Percentiles rank a stretch among this genome's conserved stretches.
These are phyloP conservation scores for Fusarium multiceps DNA, from an alignment of 2,329 filamentous ascomycete species.

Conservation along the genomic window DNA sequence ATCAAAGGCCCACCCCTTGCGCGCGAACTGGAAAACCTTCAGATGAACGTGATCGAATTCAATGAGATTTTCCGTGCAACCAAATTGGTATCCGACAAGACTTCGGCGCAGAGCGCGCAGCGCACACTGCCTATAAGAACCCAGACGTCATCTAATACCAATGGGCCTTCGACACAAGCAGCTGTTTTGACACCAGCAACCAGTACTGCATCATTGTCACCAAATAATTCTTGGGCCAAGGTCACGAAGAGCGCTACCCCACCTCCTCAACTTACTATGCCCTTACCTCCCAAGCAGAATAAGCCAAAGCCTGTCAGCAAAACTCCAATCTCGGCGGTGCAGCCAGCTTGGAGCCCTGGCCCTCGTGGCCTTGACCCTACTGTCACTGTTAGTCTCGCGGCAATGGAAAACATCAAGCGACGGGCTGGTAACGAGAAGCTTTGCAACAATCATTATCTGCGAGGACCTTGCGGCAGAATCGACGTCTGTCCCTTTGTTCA, in stretches of 20 bases:
- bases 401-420: slow-evolving; percentile 67
- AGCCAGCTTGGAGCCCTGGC: slow-evolving; percentile 63
- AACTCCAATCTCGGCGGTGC: slow-evolving; percentile 27
- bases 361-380: slow-evolving; percentile 65
- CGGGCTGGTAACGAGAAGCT: slow-evolving; percentile 66
- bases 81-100: slow-evolving; percentile 57
- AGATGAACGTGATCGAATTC: slow-evolving; percentile 60
- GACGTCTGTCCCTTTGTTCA: slow-evolving; percentile 69
- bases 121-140: slow-evolving; percentile 4
- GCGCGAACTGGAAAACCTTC: slow-evolving; percentile 61
- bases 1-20: slow-evolving; percentile 65
- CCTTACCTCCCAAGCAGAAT: slow-evolving; percentile 50
- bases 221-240: slow-evolving; percentile 49
- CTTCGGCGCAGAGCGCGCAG: background rate
- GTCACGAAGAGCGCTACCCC: slow-evolving; percentile 56
- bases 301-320: slow-evolving; percentile 40
- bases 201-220: slow-evolving; percentile 42
- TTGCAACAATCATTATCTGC: slow-evolving; percentile 71
- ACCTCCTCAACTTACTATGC: slow-evolving; percentile 54
- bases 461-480: slow-evolving; percentile 66
- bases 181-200: slow-evolving; percentile 42
- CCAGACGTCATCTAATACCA: slow-evolving; percentile 19
- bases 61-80: slow-evolving; percentile 65
- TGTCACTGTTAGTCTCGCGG: slow-evolving; percentile 59
- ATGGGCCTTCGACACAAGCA: slow-evolving; percentile 17